Percentiles rank a stretch among this genome's conserved stretches.
Evolutionary conservation across 768 basidiomycete species (phyloP).

Genomic region (Mycena albidolilacea): DNA sequence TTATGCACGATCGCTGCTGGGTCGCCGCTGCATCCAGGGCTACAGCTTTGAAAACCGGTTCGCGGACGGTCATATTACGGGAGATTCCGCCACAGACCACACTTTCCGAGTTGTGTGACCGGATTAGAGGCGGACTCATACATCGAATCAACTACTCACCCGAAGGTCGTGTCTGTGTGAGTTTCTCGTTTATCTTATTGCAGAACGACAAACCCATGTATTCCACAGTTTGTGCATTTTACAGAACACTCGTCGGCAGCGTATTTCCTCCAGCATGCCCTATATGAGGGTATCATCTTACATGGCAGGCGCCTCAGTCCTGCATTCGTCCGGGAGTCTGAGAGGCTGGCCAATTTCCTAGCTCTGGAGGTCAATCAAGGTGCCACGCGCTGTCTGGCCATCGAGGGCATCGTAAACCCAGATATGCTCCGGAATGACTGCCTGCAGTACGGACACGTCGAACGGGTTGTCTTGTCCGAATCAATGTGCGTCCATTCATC

Average conservation of each 20-base stretch:
- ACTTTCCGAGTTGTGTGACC: constrained; percentile 21
- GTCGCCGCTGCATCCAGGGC: background rate
- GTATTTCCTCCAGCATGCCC: constrained; percentile 15
- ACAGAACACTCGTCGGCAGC: constrained; percentile 15
- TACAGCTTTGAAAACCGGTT: background rate
- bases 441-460: constrained; percentile 6
- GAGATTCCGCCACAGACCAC: constrained; percentile 14
- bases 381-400: constrained; percentile 25
- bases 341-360: background rate
- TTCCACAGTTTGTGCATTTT: constrained; percentile 29
- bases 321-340: background rate
- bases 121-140: constrained; percentile 31
- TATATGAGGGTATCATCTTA: constrained; percentile 20
- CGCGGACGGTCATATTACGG: constrained; percentile 13
- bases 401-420: constrained; percentile 20
- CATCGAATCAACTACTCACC: constrained; percentile 13
- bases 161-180: constrained; percentile 19
- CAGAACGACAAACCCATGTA: constrained; percentile 1
- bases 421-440: constrained; percentile 11
- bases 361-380: background rate
- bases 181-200: background rate
- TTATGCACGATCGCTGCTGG: constrained; percentile 24
- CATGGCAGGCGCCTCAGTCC: constrained; percentile 10
- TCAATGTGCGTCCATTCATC: constrained; percentile 13
- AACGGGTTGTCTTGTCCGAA: constrained; percentile 12